Conservation (phyloP, 106 monocot genomes). For the Acanthochlamys bracteata region DNA sequence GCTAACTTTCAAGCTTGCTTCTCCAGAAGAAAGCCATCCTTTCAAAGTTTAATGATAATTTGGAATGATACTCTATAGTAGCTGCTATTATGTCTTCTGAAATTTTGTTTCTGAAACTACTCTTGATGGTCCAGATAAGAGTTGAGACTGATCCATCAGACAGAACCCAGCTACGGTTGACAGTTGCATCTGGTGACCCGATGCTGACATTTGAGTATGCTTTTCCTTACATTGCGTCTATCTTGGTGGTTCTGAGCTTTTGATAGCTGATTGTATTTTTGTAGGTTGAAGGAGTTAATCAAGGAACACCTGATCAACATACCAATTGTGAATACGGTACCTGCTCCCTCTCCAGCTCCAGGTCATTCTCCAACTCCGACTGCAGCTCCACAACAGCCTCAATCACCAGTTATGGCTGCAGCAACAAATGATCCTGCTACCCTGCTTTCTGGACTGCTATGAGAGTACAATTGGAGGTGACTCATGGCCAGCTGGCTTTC, state of each 20-base stretch:
- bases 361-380: slow-evolving; percentile 13
- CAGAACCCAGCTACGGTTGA: slow-evolving; percentile 90
- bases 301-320: slow-evolving; percentile 83
- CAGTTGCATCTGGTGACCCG: slow-evolving; percentile 76
- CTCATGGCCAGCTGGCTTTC: neutral
- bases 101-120: neutral
- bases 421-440: slow-evolving; percentile 71
- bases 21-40: no score
- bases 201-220: slow-evolving; percentile 85
- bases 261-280: neutral
- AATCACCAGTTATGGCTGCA: slow-evolving; percentile 26
- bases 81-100: neutral
- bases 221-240: neutral
- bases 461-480: slow-evolving; percentile 13
- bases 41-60: no score
- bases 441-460: slow-evolving; percentile 80
- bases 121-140: slow-evolving; percentile 45
- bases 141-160: slow-evolving; percentile 96
- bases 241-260: no score
- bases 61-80: no score
- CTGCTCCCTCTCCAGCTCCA: slow-evolving; percentile 23
- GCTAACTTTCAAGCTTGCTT: no score
- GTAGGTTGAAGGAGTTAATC: slow-evolving; percentile 89
- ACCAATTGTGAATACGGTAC: slow-evolving; percentile 25
- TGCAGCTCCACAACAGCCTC: slow-evolving; percentile 33